Base-by-base conservation (phyloP, 1,284 basidiomycete genomes). In the Apiotrichum gamsii region DNA sequence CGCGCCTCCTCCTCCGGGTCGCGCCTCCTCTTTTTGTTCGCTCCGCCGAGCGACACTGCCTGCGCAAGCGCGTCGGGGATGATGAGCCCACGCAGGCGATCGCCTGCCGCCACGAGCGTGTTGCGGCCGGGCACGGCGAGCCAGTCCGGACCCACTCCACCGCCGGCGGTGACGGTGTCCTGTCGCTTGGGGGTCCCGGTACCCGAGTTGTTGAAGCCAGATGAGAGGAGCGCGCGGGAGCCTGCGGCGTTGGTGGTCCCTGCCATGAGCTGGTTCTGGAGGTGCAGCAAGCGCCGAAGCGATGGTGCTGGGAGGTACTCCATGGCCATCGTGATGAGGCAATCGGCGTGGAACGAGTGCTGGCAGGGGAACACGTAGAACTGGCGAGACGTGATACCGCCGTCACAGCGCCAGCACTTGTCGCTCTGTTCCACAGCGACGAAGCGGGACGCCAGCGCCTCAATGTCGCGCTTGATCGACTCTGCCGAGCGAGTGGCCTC, bases 311-410 rank as follows among this genome's bases (percentile, higher is more conserved):
- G 85, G 15, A 94, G 76, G 70, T 86, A 90, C 58, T 93, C 88
- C 67, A 89, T 95, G 24, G 84, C 88, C 78, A 93, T 76, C 24
- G 84, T 80, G 65, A 96, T 90, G 44, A 95, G 76, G 72, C 91
- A 96, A 69, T 96, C 90, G 8, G 88, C 89, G 72, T 95, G 91
- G 80, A 95, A 95, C 10, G 83, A 82, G 65, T 96, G 93, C 60
- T 93, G 87, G 72, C 95, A 98, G 10, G 93, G 93, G 75, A 99
- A 99, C 39, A 95, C 88, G 72, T 98, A 99, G 70, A 97, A 97
- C 66, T 95, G 91, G 49, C 95, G 77, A 23, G 83, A 84, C 40
- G 95, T 73, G 44, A 98, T 76, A 31, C 82, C 75, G 51, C 81
- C 77, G 13, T 79, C 78, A 72, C 95, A 98, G 33, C 80, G 77